Evolutionary conservation across 805 yeast genomes (phyloP).

Genomic region (Wickerhamiella slavikovae): DNA sequence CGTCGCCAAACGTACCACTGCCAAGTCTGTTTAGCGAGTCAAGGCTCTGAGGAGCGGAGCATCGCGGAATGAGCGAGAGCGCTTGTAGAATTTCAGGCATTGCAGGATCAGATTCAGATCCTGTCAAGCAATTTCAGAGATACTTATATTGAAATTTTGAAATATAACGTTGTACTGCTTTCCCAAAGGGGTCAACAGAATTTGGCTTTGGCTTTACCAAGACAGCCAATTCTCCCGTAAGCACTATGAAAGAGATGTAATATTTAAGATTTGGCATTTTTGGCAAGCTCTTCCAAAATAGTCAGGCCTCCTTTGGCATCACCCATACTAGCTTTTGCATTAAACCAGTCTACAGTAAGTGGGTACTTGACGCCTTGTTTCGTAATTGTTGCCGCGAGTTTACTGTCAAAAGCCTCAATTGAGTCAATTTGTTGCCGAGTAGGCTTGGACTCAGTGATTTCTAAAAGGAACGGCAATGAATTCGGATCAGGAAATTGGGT

Average conservation of each 20-base stretch:
- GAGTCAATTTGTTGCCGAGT: constrained; percentile 14
- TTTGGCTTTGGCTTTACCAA: too few species aligned
- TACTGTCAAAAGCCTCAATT: constrained; percentile 6
- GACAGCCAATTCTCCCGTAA: too few species aligned
- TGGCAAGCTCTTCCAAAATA: constrained; percentile 18
- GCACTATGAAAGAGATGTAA: too few species aligned
- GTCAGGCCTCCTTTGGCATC: constrained; percentile 23
- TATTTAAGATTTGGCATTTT: background rate
- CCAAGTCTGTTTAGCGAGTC: constrained; percentile 10
- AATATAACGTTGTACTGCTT: too few species aligned
- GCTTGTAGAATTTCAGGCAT: too few species aligned
- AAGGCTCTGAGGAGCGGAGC: too few species aligned
- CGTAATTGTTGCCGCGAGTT: constrained; percentile 6
- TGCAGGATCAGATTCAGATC: too few species aligned
- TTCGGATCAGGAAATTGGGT: constrained; percentile 8
- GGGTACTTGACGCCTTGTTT: constrained; percentile 21
- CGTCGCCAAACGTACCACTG: constrained; percentile 13
- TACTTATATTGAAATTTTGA: too few species aligned
- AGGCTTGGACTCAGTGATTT: constrained; percentile 15
- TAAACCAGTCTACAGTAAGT: constrained; percentile 42
- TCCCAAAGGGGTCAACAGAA: too few species aligned
- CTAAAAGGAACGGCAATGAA: constrained; percentile 13
- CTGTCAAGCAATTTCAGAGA: too few species aligned
- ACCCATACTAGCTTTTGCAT: constrained; percentile 31
- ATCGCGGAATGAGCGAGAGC: too few species aligned